Conservation (phyloP, 129 eudicot genomes). For the Artemisia annua region DNA sequence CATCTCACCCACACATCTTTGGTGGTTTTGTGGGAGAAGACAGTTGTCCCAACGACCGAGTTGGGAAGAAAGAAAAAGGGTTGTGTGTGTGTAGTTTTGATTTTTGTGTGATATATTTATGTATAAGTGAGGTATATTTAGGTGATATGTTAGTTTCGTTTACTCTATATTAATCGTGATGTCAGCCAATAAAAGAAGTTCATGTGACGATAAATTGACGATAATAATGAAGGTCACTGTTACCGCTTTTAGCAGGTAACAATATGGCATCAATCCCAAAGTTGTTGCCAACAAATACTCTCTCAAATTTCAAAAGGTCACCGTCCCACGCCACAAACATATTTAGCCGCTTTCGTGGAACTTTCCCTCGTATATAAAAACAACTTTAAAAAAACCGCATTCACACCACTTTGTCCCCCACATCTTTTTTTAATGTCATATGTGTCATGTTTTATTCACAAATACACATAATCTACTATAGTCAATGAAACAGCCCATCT, state of each 20-base stretch:
- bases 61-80: no score
- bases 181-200: no score
- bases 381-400: constrained; percentile 1
- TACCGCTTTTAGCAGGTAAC: not conserved
- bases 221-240: no score
- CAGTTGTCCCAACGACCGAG: no score
- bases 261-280: not conserved
- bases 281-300: not conserved
- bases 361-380: constrained; percentile 1
- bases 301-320: constrained; percentile 7
- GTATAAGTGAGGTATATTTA: no score
- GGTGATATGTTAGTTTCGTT: no score
- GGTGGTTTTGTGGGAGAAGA: no score
- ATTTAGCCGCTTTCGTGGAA: constrained; percentile 10
- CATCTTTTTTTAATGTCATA: not conserved
- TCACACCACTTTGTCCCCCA: constrained; percentile 22
- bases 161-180: no score
- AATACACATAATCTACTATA: constrained; percentile 7
- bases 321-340: constrained; percentile 13
- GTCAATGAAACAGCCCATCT: constrained; percentile 7
- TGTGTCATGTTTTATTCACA: not conserved
- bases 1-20: no score
- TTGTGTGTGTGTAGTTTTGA: no score
- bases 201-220: no score
- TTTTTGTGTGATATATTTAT: no score